Percentiles rank a stretch among this genome's conserved stretches.
Evolutionary conservation across 768 basidiomycete genomes (phyloP).

Genomic region (Boletus pseudo-olivaceus): DNA sequence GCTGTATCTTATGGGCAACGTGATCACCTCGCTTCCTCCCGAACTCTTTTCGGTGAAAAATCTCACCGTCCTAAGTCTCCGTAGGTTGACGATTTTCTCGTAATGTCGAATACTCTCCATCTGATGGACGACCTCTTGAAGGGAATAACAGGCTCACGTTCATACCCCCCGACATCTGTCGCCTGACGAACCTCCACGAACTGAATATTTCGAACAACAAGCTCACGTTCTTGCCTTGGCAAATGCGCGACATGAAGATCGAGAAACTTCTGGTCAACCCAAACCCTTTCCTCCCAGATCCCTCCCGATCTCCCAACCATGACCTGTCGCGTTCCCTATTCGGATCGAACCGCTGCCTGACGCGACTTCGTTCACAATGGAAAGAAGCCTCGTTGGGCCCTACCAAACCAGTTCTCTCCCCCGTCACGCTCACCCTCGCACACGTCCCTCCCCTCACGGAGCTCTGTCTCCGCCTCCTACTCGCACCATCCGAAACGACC

Average conservation of each 20-base stretch:
- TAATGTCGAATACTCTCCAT: background rate
- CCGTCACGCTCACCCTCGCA: constrained; percentile 18
- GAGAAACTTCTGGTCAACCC: constrained; percentile 45
- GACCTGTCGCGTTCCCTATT: constrained; percentile 1
- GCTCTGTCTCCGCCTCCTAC: constrained; percentile 36
- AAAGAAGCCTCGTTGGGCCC: background rate
- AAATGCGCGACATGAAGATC: constrained; percentile 59
- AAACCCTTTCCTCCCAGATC: constrained; percentile 53
- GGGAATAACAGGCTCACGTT: constrained; percentile 54
- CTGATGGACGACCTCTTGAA: constrained; percentile 20
- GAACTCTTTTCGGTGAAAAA: constrained; percentile 56
- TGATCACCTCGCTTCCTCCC: constrained; percentile 49
- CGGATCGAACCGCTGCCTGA: constrained; percentile 12
- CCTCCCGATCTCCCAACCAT: constrained; percentile 15
- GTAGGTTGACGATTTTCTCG: constrained; percentile 39
- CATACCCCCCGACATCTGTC: constrained; percentile 62
- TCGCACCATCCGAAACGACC: constrained; percentile 23
- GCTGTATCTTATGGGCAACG: constrained; percentile 55
- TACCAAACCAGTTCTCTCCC: constrained; percentile 16
- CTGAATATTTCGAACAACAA: constrained; percentile 62
- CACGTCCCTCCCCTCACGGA: constrained; percentile 34
- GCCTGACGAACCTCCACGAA: constrained; percentile 50
- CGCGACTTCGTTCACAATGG: constrained; percentile 10
- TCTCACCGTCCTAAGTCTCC: constrained; percentile 59
- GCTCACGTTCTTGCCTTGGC: constrained; percentile 59